Base-by-base conservation (phyloP, 2,329 filamentous ascomycete genomes). In the Phoma herbarum region DNA sequence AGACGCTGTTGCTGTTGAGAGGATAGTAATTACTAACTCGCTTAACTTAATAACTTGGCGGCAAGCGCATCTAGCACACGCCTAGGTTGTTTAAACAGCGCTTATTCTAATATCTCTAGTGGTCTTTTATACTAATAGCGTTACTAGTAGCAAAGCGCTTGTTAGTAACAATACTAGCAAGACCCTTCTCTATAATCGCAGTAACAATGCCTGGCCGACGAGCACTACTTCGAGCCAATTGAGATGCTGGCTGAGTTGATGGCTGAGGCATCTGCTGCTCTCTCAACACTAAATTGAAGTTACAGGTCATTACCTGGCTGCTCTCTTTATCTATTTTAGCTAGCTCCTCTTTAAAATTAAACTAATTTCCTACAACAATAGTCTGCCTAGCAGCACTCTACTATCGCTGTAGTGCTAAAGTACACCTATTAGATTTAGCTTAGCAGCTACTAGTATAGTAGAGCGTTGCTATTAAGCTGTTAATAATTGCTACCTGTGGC, bases 401-500 rank as follows among this genome's bases (percentile, higher is more conserved):
- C n/a, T 18, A 3, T 6, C 37, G 25, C 35, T 56, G 37, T 28
- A 55, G 44, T 22, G 44, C 31, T 25, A 43, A 42, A 28, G 52
- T 48, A 48, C 44, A 55, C 33, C 52, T 56, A 56, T 56, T 28
- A 14, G 35, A 25, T 23, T 49, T 56, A 8, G 44, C 44, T 49
- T 49, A 37, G 44, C 26, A 37, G 28, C 51, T 22, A 26, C 22
- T 49, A 25, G 29, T 48, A 37, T 56, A 56, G 45, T 56, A 50
- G 4, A 56, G 45, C 45, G 26, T 56, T 11, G 45, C 45, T 25
- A 28, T 49, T 18, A 56, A 49, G 29, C 52, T 56, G 3, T 49
- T 25, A 49, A 56, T 48, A 11, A 26, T 48, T 16, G n/a, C 33
- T 26, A 43, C 28, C 4, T 20, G 28, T n/a, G 29, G 53, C 53